Base-by-base conservation (phyloP, 1,284 basidiomycete species). In the Cutaneotrichosporon sp. region DNA sequence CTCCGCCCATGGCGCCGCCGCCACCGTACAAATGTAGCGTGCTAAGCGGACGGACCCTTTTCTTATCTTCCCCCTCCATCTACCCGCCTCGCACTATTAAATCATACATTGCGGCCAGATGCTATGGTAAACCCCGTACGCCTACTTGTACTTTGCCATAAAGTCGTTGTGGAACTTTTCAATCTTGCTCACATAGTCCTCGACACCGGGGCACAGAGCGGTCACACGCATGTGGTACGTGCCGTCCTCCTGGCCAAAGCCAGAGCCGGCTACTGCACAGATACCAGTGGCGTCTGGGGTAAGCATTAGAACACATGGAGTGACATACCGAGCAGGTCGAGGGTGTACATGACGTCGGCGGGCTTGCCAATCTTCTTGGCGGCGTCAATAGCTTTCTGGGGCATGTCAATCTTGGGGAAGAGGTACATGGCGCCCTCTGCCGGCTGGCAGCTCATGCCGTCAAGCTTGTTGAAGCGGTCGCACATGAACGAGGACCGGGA, bases 201-300 rank as follows among this genome's bases (percentile, higher is more conserved):
- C 90, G 13, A 90, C 89, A 49, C 73, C 73, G 3, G 88, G 89
- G 69, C 88, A 92, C 59, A 93, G 75, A 58, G 90, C 92, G 12
- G 90, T 92, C 71, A 92, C 73, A 40, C 92, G 78, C 67, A 94
- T 86, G 76, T 97, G 91, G 74, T 84, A 85, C 65, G 90, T 86
- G 33, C 86, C 89, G 46, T 85, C 83, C 74, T 82, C 85, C 78
- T 96, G 92, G 3, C 92, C 91, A 68, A 97, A 96, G 8, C 92
- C 92, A 50, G 84, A 85, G 0, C 92, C 92, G 8, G 90, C 88
- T 1, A 96, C 87, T 20, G 90, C 88, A 65, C 91, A 96, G 63
- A 96, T 94, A 30, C 92, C 92, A 0, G 91, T 94, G 61, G 83
- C 82, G 60, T 94, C 75, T 74, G 51, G 2, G 20, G 39, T 52